Evolutionary conservation across 495 filamentous ascomycete species (phyloP).

Genomic region (Lasiosphaeria hispida): DNA sequence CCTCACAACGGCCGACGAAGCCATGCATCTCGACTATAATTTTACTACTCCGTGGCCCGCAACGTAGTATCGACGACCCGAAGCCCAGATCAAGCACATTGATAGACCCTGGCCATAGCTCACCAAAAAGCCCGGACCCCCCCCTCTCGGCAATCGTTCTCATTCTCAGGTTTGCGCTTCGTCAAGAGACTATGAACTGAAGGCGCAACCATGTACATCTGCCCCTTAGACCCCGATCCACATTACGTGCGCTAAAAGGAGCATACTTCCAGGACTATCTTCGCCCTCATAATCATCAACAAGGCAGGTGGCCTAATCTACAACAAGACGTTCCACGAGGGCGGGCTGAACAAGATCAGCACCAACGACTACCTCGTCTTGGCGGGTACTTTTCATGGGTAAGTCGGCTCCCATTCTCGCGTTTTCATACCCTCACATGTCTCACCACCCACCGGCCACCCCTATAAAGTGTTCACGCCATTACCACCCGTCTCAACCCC

Average conservation of each 20-base stretch:
- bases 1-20: no score
- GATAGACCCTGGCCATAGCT: no score
- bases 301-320: slow-evolving; percentile 96
- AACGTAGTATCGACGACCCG: no score
- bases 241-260: slow-evolving; percentile 1
- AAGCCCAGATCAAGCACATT: no score
- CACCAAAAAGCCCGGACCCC: no score
- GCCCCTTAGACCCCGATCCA: no score
- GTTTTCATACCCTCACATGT: slow-evolving; percentile 7
- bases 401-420: slow-evolving; percentile 15
- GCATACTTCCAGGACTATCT: slow-evolving; percentile 67
- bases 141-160: no score
- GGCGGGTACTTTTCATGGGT: slow-evolving; percentile 98
- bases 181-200: no score
- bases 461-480: slow-evolving; percentile 72
- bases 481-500: slow-evolving; percentile 76
- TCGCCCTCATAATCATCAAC: slow-evolving; percentile 94
- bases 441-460: neutral
- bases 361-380: slow-evolving; percentile 95
- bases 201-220: no score
- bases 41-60: no score
- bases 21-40: no score
- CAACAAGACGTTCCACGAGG: slow-evolving; percentile 83
- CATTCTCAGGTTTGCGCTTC: no score
- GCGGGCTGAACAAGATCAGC: slow-evolving; percentile 76